phyloP scores from a whole-genome alignment of 345 rosid species.

The Cardamine occulta region DNA sequence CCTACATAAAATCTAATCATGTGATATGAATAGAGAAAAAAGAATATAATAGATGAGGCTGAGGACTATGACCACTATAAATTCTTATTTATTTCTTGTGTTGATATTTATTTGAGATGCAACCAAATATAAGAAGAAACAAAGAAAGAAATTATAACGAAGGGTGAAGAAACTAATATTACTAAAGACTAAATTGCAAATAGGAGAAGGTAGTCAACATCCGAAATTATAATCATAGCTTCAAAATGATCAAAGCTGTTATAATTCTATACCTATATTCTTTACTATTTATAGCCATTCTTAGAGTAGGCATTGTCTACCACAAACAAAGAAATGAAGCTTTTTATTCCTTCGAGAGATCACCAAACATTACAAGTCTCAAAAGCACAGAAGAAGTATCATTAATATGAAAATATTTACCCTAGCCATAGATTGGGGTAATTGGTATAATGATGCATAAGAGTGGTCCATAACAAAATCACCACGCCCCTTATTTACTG shows the following conservation, averaged over 20 bases:
- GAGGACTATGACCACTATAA: constrained; percentile 44
- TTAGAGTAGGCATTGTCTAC: constrained; percentile 29
- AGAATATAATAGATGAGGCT: constrained; percentile 36
- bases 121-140: constrained; percentile 23
- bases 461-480: constrained; percentile 46
- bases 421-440: constrained; percentile 12
- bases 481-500: constrained; percentile 30
- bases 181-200: constrained; percentile 31
- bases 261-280: constrained; percentile 33
- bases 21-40: constrained; percentile 32
- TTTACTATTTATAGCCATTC: constrained; percentile 21
- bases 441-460: constrained; percentile 24
- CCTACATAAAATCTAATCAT: constrained; percentile 24
- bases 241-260: constrained; percentile 41
- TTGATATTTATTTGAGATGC: constrained; percentile 33
- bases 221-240: constrained; percentile 44
- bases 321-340: constrained; percentile 24
- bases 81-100: constrained; percentile 44
- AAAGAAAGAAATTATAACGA: constrained; percentile 23
- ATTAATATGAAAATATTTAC: constrained; percentile 22
- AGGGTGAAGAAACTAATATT: constrained; percentile 18
- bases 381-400: constrained; percentile 19
- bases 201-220: constrained; percentile 51
- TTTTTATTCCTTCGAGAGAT: background rate
- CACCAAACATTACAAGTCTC: background rate